Base-by-base conservation (phyloP, 139 green algal species). In the Raphidocelis subcapitata region DNA sequence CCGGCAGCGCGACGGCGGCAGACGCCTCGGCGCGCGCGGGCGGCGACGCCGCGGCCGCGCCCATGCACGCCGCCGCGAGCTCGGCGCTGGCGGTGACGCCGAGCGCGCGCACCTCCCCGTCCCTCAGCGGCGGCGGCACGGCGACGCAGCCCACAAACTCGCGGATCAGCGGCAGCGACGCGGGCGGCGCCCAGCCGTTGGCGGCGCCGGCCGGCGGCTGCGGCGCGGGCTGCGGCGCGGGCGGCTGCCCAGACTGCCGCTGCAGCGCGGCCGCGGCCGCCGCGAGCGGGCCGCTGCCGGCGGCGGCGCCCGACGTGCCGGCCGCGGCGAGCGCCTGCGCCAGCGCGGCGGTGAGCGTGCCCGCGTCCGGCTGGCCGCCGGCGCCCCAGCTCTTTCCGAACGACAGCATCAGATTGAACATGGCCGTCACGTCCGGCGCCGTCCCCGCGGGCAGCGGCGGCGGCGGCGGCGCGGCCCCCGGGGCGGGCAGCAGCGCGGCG, bases 71-170 rank as follows among this genome's bases (percentile, higher is more conserved):
- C 21, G 55, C 32, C 14, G 65, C 60, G 14, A 77, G 33, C 14
- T 63, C 41, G 23, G 61, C 46, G 32, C 69, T 59, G 20, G 61
- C 60, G 16, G 70, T 77, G 3, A 77, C 46, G 15, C 70, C 70
- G 26, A 44, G 60, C 15, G 60, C 60, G 10, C 61, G 46, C 61
- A 77, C 26, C 70, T 77, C 70, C 29, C 70, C 70, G 16, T 59
- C 60, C n/a, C 31, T 26, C 70, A 69, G 44, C n/a, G 47, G 44
- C 32, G 70, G 60, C 60, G 52, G 32, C 31, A 5, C 23, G 5
- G 60, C 29, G 8, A 77, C 70, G 41, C 60, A 69, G 31, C 70
- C 70, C 63, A 77, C 69, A 46, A 62, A 69, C 41, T 60, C 29
- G 10, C 12, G 3, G 37, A 68, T 29, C 23, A 21, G 69, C 57